These are phyloP conservation scores for Oryza longistaminata DNA, from an alignment of 176 grass and related monocot genomes.

Conservation along the genomic window DNA sequence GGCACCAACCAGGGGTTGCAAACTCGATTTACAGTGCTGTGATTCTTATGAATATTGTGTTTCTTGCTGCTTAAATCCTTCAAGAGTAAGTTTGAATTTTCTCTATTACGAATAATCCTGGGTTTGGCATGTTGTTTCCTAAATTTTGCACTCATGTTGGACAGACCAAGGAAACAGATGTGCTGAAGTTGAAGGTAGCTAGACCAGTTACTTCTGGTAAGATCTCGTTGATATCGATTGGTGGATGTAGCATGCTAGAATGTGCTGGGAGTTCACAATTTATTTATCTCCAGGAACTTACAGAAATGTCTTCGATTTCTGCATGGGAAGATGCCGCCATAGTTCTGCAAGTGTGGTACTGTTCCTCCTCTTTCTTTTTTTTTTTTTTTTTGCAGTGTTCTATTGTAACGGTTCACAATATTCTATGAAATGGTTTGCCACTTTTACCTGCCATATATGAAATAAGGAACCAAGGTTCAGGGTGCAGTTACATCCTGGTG, in stretches of 20 bases:
- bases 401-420: background rate
- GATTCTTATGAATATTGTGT: constrained; percentile 95
- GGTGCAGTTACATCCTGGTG: background rate
- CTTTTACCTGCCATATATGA: constrained; percentile 12
- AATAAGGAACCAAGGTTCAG: background rate
- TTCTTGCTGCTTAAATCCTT: constrained; percentile 92
- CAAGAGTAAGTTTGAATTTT: constrained; percentile 49
- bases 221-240: constrained; percentile 10
- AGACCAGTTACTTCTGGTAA: constrained; percentile 85
- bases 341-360: constrained; percentile 88
- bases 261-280: constrained; percentile 19
- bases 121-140: constrained; percentile 7
- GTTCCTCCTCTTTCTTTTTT: no score
- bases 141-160: constrained; percentile 18
- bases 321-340: constrained; percentile 87
- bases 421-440: background rate
- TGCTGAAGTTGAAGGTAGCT: constrained; percentile 71
- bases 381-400: background rate
- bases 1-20: constrained; percentile 70
- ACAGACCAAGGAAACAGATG: constrained; percentile 67
- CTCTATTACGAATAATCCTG: constrained; percentile 4
- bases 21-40: constrained; percentile 70
- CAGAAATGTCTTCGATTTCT: constrained; percentile 73
- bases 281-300: constrained; percentile 65
- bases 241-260: constrained; percentile 4